A percentile compares a stretch with the other conserved stretches of the same genome.
phyloP scores from a whole-genome alignment of 495 filamentous ascomycete genomes.

The Apiosordaria backusii region DNA sequence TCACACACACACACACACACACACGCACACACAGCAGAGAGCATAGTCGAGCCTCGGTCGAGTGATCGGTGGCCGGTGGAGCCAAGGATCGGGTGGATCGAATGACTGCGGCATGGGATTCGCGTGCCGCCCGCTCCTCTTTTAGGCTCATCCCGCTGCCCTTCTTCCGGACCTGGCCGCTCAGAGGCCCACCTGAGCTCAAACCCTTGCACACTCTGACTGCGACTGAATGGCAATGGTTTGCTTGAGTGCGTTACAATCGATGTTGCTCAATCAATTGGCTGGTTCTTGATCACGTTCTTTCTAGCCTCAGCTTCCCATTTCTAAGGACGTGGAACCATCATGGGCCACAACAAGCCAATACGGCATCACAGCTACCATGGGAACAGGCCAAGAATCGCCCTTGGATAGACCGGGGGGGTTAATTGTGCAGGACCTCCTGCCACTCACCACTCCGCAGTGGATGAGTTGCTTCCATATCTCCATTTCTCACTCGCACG shows the following conservation, averaged over 20 bases:
- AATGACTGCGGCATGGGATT: constrained; percentile 22
- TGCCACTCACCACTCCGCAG: background rate
- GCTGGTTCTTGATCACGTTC: background rate
- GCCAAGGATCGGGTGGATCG: constrained; percentile 24
- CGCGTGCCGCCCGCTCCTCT: constrained; percentile 25
- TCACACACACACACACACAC: background rate
- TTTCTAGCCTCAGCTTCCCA: background rate
- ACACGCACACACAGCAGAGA: background rate
- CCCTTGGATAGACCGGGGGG: background rate
- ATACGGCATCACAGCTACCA: background rate
- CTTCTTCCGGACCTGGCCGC: constrained; percentile 24
- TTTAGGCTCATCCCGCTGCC: constrained; percentile 34
- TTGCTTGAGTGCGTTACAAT: constrained; percentile 6
- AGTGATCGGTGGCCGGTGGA: constrained; percentile 10
- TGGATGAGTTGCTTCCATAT: background rate
- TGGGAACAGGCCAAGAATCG: background rate
- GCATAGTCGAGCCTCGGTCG: constrained; percentile 9
- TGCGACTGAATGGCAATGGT: background rate
- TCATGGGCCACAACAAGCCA: background rate
- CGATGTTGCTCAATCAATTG: constrained; percentile 9
- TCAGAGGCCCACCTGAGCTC: constrained; percentile 15
- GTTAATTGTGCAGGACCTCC: background rate
- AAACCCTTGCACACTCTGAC: constrained; percentile 17
- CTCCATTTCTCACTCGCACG: background rate
- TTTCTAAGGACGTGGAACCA: background rate